Conservation (phyloP, 1,139 yeast species). For the Yamadazyma dushanensis region DNA sequence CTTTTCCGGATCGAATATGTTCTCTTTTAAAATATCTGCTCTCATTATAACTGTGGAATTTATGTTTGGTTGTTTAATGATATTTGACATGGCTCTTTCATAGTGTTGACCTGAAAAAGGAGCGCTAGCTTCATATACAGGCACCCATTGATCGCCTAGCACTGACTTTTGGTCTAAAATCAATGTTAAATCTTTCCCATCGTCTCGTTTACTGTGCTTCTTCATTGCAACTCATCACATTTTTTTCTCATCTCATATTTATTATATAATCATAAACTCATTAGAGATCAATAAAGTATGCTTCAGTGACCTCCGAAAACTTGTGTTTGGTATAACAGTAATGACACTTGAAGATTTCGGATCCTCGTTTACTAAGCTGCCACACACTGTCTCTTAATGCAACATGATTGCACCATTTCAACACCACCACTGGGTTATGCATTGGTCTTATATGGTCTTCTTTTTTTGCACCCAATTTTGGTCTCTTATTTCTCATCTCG, state of each 20-base stretch:
- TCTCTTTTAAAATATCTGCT: slow-evolving; percentile 76
- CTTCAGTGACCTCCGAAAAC: slow-evolving; percentile 42
- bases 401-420: slow-evolving; percentile 45
- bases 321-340: slow-evolving; percentile 51
- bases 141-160: slow-evolving; percentile 69
- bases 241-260: slow-evolving; percentile 2
- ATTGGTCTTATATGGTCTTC: slow-evolving; percentile 11
- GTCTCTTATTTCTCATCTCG: slow-evolving; percentile 22
- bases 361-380: slow-evolving; percentile 46
- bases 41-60: slow-evolving; percentile 89
- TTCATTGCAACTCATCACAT: slow-evolving; percentile 15
- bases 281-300: slow-evolving; percentile 43
- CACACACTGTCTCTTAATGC: slow-evolving; percentile 47
- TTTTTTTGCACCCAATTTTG: slow-evolving; percentile 14
- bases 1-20: slow-evolving; percentile 36
- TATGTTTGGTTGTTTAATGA: slow-evolving; percentile 84
- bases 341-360: slow-evolving; percentile 47
- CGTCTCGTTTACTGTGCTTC: slow-evolving; percentile 12
- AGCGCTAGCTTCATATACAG: slow-evolving; percentile 48
- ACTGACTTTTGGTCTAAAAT: slow-evolving; percentile 30
- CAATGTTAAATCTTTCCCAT: slow-evolving; percentile 7
- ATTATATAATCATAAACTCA: not conserved
- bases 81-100: slow-evolving; percentile 74
- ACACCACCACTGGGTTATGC: slow-evolving; percentile 44
- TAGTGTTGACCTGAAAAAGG: slow-evolving; percentile 56